Evolutionary conservation across 2,329 filamentous ascomycete genomes (phyloP).

Genomic region (Alternaria novae-zelandiae): DNA sequence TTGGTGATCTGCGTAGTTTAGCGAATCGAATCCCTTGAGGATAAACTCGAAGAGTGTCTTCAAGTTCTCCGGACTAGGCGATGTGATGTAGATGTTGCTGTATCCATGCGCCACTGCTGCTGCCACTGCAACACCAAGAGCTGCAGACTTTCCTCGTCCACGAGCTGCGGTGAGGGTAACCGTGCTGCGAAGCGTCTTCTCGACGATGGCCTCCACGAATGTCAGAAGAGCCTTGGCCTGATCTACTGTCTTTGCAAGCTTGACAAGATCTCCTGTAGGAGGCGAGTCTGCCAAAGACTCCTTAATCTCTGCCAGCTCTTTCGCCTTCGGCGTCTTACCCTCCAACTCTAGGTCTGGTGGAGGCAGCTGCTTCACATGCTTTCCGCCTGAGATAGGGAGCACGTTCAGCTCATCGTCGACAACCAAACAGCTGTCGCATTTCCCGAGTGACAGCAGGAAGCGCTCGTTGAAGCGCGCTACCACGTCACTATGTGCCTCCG

Average conservation of each 20-base stretch:
- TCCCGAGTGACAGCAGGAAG: slow-evolving; percentile 93
- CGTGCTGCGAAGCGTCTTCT: slow-evolving; percentile 93
- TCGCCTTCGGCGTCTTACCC: slow-evolving; percentile 71
- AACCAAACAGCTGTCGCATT: slow-evolving; percentile 91
- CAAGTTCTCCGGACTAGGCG: slow-evolving; percentile 95
- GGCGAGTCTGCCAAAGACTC: slow-evolving; percentile 84
- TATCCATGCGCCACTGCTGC: slow-evolving; percentile 95
- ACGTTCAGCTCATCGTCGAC: slow-evolving; percentile 99
- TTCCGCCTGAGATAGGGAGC: slow-evolving; percentile 93
- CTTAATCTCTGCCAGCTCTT: slow-evolving; percentile 85
- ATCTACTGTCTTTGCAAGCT: slow-evolving; percentile 87
- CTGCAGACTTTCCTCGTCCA: slow-evolving; percentile 96
- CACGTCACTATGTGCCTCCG: slow-evolving; percentile 94
- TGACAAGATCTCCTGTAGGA: slow-evolving; percentile 82
- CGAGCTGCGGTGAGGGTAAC: slow-evolving; percentile 91
- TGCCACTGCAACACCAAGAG: slow-evolving; percentile 90
- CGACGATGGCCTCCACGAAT: slow-evolving; percentile 93
- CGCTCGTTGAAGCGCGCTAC: slow-evolving; percentile 97
- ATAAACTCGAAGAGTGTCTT: slow-evolving; percentile 98
- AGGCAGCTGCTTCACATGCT: slow-evolving; percentile 82
- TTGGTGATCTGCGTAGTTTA: slow-evolving; percentile 91
- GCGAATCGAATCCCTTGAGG: slow-evolving; percentile 95
- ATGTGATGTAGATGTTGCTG: slow-evolving; percentile 99
- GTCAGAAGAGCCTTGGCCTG: slow-evolving; percentile 97
- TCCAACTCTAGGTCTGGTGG: slow-evolving; percentile 75